phyloP scores from a whole-genome alignment of 139 green algal genomes.

The Mesotaenium endlicherianum region DNA sequence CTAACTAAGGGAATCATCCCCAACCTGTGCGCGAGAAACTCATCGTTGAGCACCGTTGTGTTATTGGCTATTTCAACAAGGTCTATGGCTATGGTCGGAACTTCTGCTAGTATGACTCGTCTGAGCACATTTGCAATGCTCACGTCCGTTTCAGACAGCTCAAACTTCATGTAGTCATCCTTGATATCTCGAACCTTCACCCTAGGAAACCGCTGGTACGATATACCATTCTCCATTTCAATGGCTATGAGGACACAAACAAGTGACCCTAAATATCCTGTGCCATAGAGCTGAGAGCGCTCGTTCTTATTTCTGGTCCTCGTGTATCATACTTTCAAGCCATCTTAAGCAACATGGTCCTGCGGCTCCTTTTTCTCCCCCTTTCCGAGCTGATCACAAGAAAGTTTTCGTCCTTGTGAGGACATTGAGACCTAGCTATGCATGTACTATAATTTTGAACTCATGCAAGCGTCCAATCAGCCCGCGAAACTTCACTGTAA shows the following conservation, averaged over 20 bases:
- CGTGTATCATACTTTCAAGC: no score
- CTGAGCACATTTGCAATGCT: conserved; percentile 91
- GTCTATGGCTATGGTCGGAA: conserved; percentile 97
- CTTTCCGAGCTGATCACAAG: neutral
- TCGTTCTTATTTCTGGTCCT: no score
- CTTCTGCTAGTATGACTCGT: conserved; percentile 86
- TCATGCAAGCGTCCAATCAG: no score
- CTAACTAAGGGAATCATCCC: conserved; percentile 82
- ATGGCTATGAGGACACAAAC: no score
- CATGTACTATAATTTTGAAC: no score
- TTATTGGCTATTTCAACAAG: conserved; percentile 97
- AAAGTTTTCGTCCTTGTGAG: no score
- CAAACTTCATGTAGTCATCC: conserved; percentile 80
- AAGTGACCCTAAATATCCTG: no score
- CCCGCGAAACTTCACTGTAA: no score
- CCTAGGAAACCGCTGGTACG: conserved; percentile 53
- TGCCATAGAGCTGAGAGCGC: no score
- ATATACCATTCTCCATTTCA: no score
- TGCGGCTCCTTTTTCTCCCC: neutral
- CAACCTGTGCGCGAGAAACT: conserved; percentile 89
- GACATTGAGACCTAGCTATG: no score
- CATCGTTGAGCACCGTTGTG: conserved; percentile 94
- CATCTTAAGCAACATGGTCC: no score
- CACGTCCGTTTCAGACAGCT: conserved; percentile 78
- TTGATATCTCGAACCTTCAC: conserved; percentile 65